Percentiles rank a stretch among this genome's conserved stretches.
phyloP scores from a whole-genome alignment of 2,329 filamentous ascomycete genomes.

The Trichoderma oligosporum region DNA sequence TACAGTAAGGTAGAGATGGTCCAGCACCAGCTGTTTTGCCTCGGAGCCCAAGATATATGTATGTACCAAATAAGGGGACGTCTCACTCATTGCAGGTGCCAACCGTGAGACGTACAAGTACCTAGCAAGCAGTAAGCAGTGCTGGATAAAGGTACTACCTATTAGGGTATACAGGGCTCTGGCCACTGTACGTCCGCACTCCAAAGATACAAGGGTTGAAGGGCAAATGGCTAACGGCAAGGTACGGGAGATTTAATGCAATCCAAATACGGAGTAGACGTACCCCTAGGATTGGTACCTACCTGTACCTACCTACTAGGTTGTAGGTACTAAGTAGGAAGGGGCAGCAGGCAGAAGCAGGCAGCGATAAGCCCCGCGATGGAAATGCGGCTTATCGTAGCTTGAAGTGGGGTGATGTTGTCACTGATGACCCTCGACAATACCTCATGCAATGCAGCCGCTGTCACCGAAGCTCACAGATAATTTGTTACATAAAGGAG shows the following conservation, averaged over 20 bases:
- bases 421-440: background rate
- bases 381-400: conserved; percentile 20
- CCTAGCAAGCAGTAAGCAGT: too few relatives aligned
- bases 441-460: background rate
- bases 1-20: too few relatives aligned
- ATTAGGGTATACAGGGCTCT: too few relatives aligned
- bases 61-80: too few relatives aligned
- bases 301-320: background rate
- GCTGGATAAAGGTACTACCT: background rate
- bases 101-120: too few relatives aligned
- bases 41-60: too few relatives aligned
- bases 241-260: background rate
- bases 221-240: background rate
- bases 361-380: conserved; percentile 20
- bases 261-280: background rate
- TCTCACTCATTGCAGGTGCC: too few relatives aligned
- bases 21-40: too few relatives aligned
- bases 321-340: too few relatives aligned
- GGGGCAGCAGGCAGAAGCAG: conserved; percentile 21
- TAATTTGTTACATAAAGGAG: too few relatives aligned
- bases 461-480: background rate
- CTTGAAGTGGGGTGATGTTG: conserved; percentile 17
- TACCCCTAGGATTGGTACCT: background rate
- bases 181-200: too few relatives aligned
- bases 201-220: too few relatives aligned